These are phyloP conservation scores for Laguncularia racemosa DNA, from an alignment of 345 rosid genomes.

Conservation along the genomic window DNA sequence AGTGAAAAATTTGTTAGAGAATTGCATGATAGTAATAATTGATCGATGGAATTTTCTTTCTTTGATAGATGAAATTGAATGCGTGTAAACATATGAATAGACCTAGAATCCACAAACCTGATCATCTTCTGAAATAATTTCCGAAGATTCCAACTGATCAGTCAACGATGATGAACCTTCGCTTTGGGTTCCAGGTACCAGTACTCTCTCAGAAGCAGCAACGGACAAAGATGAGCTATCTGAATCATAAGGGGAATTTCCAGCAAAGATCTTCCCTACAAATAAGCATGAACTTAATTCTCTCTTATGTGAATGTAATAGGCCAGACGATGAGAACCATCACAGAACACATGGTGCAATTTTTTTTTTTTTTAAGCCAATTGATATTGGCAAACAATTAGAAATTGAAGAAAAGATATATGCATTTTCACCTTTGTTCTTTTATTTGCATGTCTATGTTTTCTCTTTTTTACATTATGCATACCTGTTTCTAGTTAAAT, in stretches of 20 bases:
- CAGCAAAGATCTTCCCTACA: slow-evolving; percentile 72
- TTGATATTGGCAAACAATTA: too few species aligned
- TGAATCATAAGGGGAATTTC: slow-evolving; percentile 51
- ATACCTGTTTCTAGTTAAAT: too few species aligned
- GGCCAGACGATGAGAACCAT: background rate
- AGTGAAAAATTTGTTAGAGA: too few species aligned
- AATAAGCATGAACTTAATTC: slow-evolving; percentile 29
- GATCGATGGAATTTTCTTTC: too few species aligned
- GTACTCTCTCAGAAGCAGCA: slow-evolving; percentile 52
- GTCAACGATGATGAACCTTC: slow-evolving; percentile 38
- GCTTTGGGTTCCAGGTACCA: slow-evolving; percentile 44
- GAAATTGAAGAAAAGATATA: too few species aligned
- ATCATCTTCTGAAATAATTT: slow-evolving; percentile 27
- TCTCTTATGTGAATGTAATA: background rate
- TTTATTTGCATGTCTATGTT: too few species aligned
- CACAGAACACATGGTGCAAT: background rate
- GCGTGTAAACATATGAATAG: too few species aligned
- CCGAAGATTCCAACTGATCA: slow-evolving; percentile 36
- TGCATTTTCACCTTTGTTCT: too few species aligned
- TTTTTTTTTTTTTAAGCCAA: background rate
- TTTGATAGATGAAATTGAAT: too few species aligned
- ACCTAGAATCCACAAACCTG: slow-evolving; percentile 33
- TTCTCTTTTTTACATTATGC: too few species aligned
- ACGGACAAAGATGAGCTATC: slow-evolving; percentile 45
- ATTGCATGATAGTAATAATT: too few species aligned